Evolutionary conservation across 1,139 yeast genomes (phyloP).

Genomic region (Protomyces arabidopsidicola): DNA sequence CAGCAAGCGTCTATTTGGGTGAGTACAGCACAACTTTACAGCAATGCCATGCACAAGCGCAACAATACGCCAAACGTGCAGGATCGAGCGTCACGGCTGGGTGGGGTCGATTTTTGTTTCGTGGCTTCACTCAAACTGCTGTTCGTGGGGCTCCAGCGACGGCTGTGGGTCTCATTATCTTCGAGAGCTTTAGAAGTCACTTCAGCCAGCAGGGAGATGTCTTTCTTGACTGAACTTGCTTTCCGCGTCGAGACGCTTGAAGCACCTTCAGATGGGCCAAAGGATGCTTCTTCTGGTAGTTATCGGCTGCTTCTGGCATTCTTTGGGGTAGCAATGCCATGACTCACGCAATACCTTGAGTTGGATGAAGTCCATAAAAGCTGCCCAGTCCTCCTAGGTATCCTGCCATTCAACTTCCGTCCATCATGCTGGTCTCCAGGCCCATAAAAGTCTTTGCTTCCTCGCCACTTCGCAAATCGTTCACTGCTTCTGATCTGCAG

Average conservation of each 20-base stretch:
- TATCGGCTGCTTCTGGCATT: background rate
- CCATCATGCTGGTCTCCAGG: too few species aligned
- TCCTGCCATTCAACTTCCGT: too few species aligned
- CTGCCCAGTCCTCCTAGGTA: too few species aligned
- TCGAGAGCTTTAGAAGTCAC: slow-evolving; percentile 70
- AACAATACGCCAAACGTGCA: background rate
- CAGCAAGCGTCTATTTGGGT: slow-evolving; percentile 30
- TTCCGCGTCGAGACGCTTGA: background rate
- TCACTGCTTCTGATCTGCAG: too few species aligned
- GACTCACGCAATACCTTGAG: too few species aligned
- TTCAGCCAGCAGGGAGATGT: slow-evolving; percentile 29
- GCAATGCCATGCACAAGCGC: slow-evolving; percentile 30
- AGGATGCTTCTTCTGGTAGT: too few species aligned
- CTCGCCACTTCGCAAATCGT: too few species aligned
- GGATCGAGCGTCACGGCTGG: slow-evolving; percentile 25
- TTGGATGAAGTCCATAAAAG: too few species aligned
- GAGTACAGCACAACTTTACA: slow-evolving; percentile 33
- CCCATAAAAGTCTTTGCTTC: too few species aligned
- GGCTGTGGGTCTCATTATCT: slow-evolving; percentile 73
- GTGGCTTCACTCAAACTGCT: slow-evolving; percentile 71
- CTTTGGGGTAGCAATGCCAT: background rate
- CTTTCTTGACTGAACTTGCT: slow-evolving; percentile 2
- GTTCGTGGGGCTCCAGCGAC: slow-evolving; percentile 80
- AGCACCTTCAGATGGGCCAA: background rate
- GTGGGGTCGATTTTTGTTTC: slow-evolving; percentile 56